These are phyloP conservation scores for Ceratobasidium papillatum DNA, from an alignment of 1,284 basidiomycete species.

Conservation along the genomic window DNA sequence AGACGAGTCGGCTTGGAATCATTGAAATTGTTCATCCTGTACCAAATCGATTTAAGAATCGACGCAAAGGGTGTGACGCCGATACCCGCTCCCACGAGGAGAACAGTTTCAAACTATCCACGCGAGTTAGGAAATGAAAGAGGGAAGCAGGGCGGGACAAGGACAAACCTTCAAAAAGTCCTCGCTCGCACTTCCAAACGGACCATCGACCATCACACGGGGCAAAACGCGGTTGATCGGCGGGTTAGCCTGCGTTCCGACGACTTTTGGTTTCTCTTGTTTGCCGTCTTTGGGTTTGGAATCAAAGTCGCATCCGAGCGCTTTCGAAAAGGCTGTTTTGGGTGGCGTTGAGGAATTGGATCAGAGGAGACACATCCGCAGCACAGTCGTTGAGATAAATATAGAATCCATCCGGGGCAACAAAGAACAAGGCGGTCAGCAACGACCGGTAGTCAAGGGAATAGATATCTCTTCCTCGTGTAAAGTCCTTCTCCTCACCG, in stretches of 20 bases:
- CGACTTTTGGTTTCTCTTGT: slow-evolving; percentile 59
- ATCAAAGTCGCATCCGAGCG: slow-evolving; percentile 84
- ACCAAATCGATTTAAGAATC: slow-evolving; percentile 70
- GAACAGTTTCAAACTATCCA: slow-evolving; percentile 78
- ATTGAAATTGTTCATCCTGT: slow-evolving; percentile 86
- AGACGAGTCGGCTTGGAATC: slow-evolving; percentile 71
- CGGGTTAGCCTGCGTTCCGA: slow-evolving; percentile 65
- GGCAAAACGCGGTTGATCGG: slow-evolving; percentile 77
- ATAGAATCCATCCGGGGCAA: not conserved
- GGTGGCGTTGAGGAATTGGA: not conserved
- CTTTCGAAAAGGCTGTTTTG: slow-evolving; percentile 65
- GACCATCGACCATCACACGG: slow-evolving; percentile 89
- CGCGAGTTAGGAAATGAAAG: slow-evolving; percentile 36
- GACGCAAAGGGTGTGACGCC: slow-evolving; percentile 94
- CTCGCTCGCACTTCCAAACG: slow-evolving; percentile 85
- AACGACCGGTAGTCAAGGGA: slow-evolving; percentile 7
- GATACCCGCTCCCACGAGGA: slow-evolving; percentile 89
- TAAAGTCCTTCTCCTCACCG: too few species aligned
- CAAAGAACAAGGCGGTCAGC: not conserved
- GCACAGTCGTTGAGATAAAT: slow-evolving; percentile 9
- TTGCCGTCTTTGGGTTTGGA: slow-evolving; percentile 57
- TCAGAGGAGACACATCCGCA: not conserved
- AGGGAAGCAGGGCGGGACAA: slow-evolving; percentile 9
- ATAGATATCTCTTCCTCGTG: not conserved
- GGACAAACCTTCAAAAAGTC: slow-evolving; percentile 72